These are phyloP conservation scores for Phoenix roebelenii DNA, from an alignment of 176 grass and related monocot species.

Conservation along the genomic window DNA sequence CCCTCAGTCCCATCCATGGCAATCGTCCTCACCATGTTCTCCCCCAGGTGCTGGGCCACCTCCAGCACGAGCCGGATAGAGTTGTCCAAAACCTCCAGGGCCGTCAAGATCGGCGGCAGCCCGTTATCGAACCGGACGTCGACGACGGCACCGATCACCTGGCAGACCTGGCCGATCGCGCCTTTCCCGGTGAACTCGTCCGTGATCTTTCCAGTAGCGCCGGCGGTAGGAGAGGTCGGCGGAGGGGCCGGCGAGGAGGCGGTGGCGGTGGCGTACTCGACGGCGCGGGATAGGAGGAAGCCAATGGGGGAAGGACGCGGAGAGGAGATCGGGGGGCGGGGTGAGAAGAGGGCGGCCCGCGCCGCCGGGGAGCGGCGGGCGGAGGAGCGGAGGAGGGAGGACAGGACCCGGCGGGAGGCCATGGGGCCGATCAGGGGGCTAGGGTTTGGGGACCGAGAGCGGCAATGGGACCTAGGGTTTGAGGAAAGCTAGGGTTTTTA, in stretches of 20 bases:
- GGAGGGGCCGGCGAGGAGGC: neutral
- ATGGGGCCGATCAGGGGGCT: neutral
- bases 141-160: constrained; percentile 12
- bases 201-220: neutral
- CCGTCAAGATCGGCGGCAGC: constrained; percentile 12
- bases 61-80: constrained; percentile 4
- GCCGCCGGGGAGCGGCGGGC: neutral
- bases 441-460: neutral
- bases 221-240: neutral
- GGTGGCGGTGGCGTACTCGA: neutral
- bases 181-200: constrained; percentile 9
- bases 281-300: constrained; percentile 1
- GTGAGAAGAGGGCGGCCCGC: neutral
- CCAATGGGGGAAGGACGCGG: neutral
- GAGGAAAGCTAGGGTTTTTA: too few relatives aligned
- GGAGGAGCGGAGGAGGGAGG: constrained; percentile 4
- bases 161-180: constrained; percentile 4
- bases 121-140: constrained; percentile 8
- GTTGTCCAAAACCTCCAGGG: constrained; percentile 6
- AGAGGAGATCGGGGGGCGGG: neutral
- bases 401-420: constrained; percentile 7
- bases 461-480: too few relatives aligned
- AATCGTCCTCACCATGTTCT: constrained; percentile 12
- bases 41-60: constrained; percentile 13
- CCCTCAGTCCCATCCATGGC: constrained; percentile 13